Conservation (phyloP, 2,329 filamentous ascomycete genomes). For the Penicillium sp. region DNA sequence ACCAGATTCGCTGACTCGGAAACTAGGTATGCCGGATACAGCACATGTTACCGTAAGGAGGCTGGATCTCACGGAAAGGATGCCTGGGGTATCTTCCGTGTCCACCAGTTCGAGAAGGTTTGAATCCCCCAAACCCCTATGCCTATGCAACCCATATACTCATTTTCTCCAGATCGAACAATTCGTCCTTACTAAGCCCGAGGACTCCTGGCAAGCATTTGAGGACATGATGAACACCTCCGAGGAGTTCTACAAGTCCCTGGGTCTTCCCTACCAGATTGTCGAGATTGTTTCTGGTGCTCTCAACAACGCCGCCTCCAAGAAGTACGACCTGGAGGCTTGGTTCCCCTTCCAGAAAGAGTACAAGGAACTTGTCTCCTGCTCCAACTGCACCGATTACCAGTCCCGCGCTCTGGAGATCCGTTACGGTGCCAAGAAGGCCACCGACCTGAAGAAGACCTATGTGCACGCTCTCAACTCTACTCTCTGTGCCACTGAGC, state of each 20-base stretch:
- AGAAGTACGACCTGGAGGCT: conserved; percentile 95
- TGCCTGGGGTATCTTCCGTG: conserved; percentile 96
- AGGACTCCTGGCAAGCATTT: conserved; percentile 90
- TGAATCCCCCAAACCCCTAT: neutral
- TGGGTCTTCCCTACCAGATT: conserved; percentile 86
- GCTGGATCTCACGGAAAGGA: conserved; percentile 89
- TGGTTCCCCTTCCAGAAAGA: conserved; percentile 96
- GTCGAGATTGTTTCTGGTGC: conserved; percentile 96
- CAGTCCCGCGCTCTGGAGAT: conserved; percentile 94
- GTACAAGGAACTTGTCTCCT: conserved; percentile 97
- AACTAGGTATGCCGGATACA: conserved; percentile 75
- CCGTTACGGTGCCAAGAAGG: conserved; percentile 82
- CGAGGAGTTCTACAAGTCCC: conserved; percentile 91
- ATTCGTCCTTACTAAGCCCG: conserved; percentile 78
- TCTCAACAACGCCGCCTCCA: conserved; percentile 82
- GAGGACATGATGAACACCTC: conserved; percentile 89
- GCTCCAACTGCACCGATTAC: conserved; percentile 98
- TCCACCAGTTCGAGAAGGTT: conserved; percentile 96
- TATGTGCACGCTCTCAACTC: conserved; percentile 94
- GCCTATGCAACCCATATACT: neutral
- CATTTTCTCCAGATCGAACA: conserved; percentile 63
- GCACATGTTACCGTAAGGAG: conserved; percentile 93
- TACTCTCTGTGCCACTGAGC: conserved; percentile 85
- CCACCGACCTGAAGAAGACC: conserved; percentile 81
- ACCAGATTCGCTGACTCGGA: conserved; percentile 10